Conservation (phyloP, 768 basidiomycete genomes). For the Udeniomyces megalosporus region DNA sequence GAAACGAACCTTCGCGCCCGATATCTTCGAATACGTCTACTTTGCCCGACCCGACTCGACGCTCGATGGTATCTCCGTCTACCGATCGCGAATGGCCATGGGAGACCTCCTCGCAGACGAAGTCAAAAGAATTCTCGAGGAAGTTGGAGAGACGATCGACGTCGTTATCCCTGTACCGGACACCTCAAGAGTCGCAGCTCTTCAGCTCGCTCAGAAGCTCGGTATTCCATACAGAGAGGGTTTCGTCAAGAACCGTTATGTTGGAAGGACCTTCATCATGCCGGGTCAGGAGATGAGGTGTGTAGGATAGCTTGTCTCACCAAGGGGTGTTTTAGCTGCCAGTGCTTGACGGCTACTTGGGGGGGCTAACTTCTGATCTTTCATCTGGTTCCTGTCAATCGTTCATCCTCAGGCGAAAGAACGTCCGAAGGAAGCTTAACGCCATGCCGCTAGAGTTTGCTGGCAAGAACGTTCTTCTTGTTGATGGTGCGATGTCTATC, state of each 20-base stretch:
- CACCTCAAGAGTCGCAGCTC: slow-evolving; percentile 85
- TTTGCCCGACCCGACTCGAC: slow-evolving; percentile 97
- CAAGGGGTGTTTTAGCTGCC: neutral
- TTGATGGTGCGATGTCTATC: no score
- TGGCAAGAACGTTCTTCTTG: slow-evolving; percentile 79
- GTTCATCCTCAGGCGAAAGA: slow-evolving; percentile 54
- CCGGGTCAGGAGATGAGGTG: slow-evolving; percentile 91
- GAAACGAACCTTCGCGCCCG: slow-evolving; percentile 69
- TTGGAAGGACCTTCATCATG: slow-evolving; percentile 98
- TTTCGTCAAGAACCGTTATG: slow-evolving; percentile 96
- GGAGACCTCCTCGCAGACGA: slow-evolving; percentile 84
- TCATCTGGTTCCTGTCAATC: neutral
- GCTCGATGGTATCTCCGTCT: slow-evolving; percentile 90
- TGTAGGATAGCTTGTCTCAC: no score
- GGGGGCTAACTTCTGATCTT: neutral
- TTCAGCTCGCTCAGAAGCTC: slow-evolving; percentile 84
- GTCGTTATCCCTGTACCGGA: slow-evolving; percentile 97
- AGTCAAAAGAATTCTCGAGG: slow-evolving; percentile 54
- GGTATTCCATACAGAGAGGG: slow-evolving; percentile 88
- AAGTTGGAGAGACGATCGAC: slow-evolving; percentile 45
- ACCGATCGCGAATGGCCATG: slow-evolving; percentile 98
- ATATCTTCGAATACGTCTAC: slow-evolving; percentile 98
- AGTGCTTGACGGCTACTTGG: no score
- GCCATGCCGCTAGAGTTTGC: slow-evolving; percentile 96
- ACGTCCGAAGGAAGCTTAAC: slow-evolving; percentile 85